Percentiles rank a stretch among this genome's conserved stretches.
Conservation (phyloP, 2,329 filamentous ascomycete genomes). For the Monilinia polystroma region DNA sequence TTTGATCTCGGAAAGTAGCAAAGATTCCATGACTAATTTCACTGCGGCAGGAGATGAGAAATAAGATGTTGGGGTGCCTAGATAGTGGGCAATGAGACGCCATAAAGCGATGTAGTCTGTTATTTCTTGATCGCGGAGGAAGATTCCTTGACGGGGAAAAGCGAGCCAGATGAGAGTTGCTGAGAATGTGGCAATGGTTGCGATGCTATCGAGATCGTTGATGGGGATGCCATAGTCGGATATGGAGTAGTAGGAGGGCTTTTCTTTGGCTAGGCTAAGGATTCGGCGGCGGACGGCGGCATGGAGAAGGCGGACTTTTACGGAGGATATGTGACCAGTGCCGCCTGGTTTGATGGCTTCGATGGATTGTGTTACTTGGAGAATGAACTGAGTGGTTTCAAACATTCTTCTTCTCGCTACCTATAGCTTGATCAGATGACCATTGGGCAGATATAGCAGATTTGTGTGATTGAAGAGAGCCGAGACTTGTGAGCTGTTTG, state of each 20-base stretch:
- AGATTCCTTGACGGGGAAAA: constrained; percentile 72
- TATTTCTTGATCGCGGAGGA: constrained; percentile 59
- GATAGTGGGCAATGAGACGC: constrained; percentile 70
- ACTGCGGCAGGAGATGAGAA: constrained; percentile 57
- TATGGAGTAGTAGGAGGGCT: constrained; percentile 62
- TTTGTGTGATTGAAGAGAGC: not conserved
- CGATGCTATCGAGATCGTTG: constrained; percentile 73
- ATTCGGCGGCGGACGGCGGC: constrained; percentile 66
- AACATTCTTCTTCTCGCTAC: constrained; percentile 64
- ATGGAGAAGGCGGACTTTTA: constrained; percentile 69
- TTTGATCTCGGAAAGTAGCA: constrained; percentile 64
- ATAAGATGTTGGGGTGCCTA: constrained; percentile 64
- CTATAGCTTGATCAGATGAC: constrained; percentile 4
- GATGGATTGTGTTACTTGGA: constrained; percentile 66
- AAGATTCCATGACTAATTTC: constrained; percentile 64
- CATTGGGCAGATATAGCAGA: too few species aligned
- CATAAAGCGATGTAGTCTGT: constrained; percentile 72
- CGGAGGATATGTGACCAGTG: constrained; percentile 60
- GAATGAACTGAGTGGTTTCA: constrained; percentile 74
- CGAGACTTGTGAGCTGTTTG: not conserved
- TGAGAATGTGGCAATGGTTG: constrained; percentile 70
- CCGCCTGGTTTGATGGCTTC: constrained; percentile 67
- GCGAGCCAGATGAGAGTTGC: constrained; percentile 65
- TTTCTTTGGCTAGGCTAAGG: constrained; percentile 53
- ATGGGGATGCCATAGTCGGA: constrained; percentile 63